Conservation (phyloP, 2,329 filamentous ascomycete species). For the Phymatotrichopsis omnivora region DNA sequence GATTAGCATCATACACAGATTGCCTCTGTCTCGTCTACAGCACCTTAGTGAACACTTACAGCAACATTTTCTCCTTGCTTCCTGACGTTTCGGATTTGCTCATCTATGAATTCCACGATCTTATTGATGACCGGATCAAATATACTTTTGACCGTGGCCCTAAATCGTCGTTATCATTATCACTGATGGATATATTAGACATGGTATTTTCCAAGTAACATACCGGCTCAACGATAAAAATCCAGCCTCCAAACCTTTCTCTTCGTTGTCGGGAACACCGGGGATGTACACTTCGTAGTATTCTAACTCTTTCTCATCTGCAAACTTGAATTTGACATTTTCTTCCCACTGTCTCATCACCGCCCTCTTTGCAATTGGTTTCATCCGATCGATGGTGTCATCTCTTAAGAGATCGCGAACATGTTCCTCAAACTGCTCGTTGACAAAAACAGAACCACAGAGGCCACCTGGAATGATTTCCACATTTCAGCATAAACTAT, state of each 20-base stretch:
- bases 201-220: not conserved
- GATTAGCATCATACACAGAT: not conserved
- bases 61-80: slow-evolving; percentile 15
- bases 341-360: slow-evolving; percentile 23
- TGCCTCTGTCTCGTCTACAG: not conserved
- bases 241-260: slow-evolving; percentile 19
- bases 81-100: slow-evolving; percentile 28
- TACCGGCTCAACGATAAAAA: slow-evolving; percentile 20
- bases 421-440: slow-evolving; percentile 55
- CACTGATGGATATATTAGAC: slow-evolving; percentile 39
- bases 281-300: slow-evolving; percentile 11
- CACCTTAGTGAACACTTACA: slow-evolving; percentile 8
- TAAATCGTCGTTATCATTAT: slow-evolving; percentile 49
- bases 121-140: slow-evolving; percentile 30
- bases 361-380: slow-evolving; percentile 33
- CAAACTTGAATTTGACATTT: slow-evolving; percentile 14
- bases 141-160: slow-evolving; percentile 27
- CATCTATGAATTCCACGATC: slow-evolving; percentile 27
- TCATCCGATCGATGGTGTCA: slow-evolving; percentile 7
- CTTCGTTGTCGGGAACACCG: slow-evolving; percentile 16
- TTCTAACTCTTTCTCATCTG: slow-evolving; percentile 3
- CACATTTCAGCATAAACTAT: no score
- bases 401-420: slow-evolving; percentile 5
- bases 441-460: slow-evolving; percentile 25
- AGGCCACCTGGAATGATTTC: slow-evolving; percentile 52